Evolutionary conservation across 371 early-diverging fungal genomes (phyloP), one percentile per base, ranked within the genome.

Genomic region (Nematocida sp.): DNA sequence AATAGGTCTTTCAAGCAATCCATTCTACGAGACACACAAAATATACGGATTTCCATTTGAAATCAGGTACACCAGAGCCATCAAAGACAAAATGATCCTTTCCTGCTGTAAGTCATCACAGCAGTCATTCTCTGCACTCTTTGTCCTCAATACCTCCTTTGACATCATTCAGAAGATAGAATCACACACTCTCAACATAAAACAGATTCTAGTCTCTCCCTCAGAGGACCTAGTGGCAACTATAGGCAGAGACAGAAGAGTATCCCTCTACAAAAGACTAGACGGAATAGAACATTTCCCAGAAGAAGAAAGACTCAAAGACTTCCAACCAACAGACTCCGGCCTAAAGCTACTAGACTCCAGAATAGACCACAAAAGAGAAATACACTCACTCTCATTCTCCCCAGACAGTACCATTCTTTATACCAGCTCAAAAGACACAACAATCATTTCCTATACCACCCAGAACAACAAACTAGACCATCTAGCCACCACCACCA

Each of bases 31-130:
- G 31, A 27, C 19, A 21, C 27, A 52, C 53, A 64, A 64, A 38
- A 34, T 40, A 11, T 64, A 52, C 51, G 64, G 64, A 32, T 64
- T 35, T 27, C 64, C 64, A 11, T 64, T 64, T 52, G 64, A 64
- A 52, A 64, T 64, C 7, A 48, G 23, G 13, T 34, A 23, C 11
- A 17, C 52, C 31, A 38, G 17, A 23, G n/a, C 21, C n/a, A 4
- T 31, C 23, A 19, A 9, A 23, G 27, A 52, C 35, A 35, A 4
- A 23, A 19, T 52, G 15, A 1, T 64, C 9, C 23, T 64, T 4
- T 29, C 41, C 17, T 11, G 52, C 15, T 64, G 64, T 34, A 64
- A 64, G 53, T 64, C 64, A 2, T 64, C 64, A 21, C 64, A 64
- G 31, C 2, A 52, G 25, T 51, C 27, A 38, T 53, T 52, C 52